Evolutionary conservation across 2,329 filamentous ascomycete species (phyloP), one percentile per base, ranked within the genome.

Genomic region (Pseudogymnoascus sp.): DNA sequence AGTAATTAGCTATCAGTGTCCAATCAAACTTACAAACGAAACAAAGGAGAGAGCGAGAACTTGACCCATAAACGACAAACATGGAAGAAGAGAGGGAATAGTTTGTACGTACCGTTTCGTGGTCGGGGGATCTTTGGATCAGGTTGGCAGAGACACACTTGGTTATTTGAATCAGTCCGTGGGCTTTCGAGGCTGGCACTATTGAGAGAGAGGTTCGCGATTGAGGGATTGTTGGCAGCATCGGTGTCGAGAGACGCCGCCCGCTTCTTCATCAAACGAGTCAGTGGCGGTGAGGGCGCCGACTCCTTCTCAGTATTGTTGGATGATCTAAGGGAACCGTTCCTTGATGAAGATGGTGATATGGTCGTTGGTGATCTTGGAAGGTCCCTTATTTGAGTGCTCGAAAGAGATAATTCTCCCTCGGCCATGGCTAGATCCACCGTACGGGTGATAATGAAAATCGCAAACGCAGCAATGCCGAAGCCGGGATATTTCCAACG

Each of bases 81-180:
- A 57, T 64, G 61, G 19, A 11, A 42, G 53, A 63, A 69, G 63
- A 60, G 61, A 42, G 57, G 40, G 9, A 1, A n/a, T 62, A 21
- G 38, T 42, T 62, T 64, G 65, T 50, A 79, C 85, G 76, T 76
- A 88, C 87, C 85, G 79, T 90, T 90, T 75, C 87, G 82, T 68
- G 87, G 87, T 69, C 87, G 79, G 64, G 87, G 87, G 66, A 89
- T 88, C 74, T 89, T 89, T 23, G 86, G 86, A 70, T 88, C 86
- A 40, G 86, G 85, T 70, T 87, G 86, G 74, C 87, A 89, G 69
- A 89, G 81, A 75, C 87, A 89, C 67, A 88, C 83, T 68, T 85
- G 71, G 60, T 71, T 71, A 67, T 69, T 69, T 62, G 67, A 65
- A 64, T 64, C 66, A 36, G 65, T 64, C 61, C 50, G 62, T 64